A percentile compares a stretch with the other conserved stretches of the same genome.
These are phyloP conservation scores for Termitomyces sp. DNA, from an alignment of 768 basidiomycete species.

Conservation along the genomic window DNA sequence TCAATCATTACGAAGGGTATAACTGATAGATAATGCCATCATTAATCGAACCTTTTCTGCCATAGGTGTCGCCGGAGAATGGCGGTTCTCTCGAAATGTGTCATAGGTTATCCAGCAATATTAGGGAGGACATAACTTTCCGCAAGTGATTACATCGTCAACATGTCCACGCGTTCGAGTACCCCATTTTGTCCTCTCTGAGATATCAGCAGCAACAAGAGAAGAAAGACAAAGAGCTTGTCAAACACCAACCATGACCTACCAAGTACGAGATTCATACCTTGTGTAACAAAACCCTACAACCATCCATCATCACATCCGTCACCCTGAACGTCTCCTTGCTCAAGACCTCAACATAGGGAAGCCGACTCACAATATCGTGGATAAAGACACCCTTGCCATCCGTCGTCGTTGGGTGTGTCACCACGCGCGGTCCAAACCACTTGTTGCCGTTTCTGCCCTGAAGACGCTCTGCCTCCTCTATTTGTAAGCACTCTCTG, in stretches of 20 bases:
- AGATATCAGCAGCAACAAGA: neutral
- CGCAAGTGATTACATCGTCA: constrained; percentile 30
- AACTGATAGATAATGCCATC: neutral
- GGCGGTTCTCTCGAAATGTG: neutral
- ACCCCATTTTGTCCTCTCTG: constrained; percentile 33
- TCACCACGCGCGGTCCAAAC: constrained; percentile 32
- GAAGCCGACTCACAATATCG: constrained; percentile 42
- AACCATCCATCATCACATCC: constrained; percentile 56
- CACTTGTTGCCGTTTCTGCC: constrained; percentile 14
- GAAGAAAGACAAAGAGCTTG: neutral
- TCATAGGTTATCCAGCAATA: neutral
- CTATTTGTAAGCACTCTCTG: constrained; percentile 7
- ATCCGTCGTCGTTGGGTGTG: constrained; percentile 32
- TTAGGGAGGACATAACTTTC: neutral
- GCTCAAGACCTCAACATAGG: constrained; percentile 47
- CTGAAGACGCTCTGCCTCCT: constrained; percentile 1
- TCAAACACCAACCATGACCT: neutral
- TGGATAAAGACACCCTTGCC: constrained; percentile 41
- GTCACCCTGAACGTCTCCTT: constrained; percentile 42
- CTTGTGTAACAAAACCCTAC: constrained; percentile 41
- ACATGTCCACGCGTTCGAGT: constrained; percentile 35
- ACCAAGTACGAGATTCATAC: constrained; percentile 20
- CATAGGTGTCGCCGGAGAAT: no score
- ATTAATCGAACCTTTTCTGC: no score
- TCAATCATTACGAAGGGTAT: neutral